A percentile compares a stretch with the other conserved stretches of the same genome.
phyloP scores from a whole-genome alignment of 805 yeast species.

The Helenozyma rhizophorensis region DNA sequence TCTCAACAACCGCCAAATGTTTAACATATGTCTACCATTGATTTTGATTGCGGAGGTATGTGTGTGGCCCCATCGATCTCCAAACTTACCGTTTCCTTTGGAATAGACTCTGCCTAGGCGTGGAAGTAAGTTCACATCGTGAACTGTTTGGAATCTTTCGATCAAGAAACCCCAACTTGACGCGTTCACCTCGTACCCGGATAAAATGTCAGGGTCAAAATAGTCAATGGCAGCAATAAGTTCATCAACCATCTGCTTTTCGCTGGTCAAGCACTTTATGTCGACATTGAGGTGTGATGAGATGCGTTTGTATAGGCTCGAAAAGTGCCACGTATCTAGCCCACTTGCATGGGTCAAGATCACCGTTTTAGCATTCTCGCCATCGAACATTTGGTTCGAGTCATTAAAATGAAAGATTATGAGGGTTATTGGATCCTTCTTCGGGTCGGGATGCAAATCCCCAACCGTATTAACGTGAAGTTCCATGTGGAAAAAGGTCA shows the following conservation, averaged over 20 bases:
- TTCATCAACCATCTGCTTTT: constrained; percentile 52
- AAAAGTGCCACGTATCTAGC: neutral
- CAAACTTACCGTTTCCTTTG: constrained; percentile 47
- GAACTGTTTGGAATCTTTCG: constrained; percentile 49
- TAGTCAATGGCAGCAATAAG: constrained; percentile 52
- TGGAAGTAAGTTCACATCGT: constrained; percentile 50
- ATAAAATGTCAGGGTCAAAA: constrained; percentile 82
- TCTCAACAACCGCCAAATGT: constrained; percentile 77
- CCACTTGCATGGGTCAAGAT: constrained; percentile 6
- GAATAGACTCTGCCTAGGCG: constrained; percentile 56
- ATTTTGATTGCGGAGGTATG: constrained; percentile 68
- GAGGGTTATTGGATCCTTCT: constrained; percentile 49
- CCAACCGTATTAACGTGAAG: constrained; percentile 57
- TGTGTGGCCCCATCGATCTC: constrained; percentile 76
- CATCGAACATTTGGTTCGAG: constrained; percentile 17
- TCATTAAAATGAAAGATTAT: constrained; percentile 63
- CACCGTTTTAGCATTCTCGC: constrained; percentile 4
- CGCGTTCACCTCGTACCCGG: constrained; percentile 80
- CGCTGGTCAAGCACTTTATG: constrained; percentile 28
- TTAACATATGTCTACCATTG: constrained; percentile 79
- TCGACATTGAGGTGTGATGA: constrained; percentile 3
- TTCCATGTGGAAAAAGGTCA: constrained; percentile 65
- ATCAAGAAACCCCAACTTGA: constrained; percentile 88
- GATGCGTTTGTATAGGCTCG: constrained; percentile 1
- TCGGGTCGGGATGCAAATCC: constrained; percentile 58